Base-by-base conservation (phyloP, 2,329 filamentous ascomycete genomes). In the Penicillium brasilianum region DNA sequence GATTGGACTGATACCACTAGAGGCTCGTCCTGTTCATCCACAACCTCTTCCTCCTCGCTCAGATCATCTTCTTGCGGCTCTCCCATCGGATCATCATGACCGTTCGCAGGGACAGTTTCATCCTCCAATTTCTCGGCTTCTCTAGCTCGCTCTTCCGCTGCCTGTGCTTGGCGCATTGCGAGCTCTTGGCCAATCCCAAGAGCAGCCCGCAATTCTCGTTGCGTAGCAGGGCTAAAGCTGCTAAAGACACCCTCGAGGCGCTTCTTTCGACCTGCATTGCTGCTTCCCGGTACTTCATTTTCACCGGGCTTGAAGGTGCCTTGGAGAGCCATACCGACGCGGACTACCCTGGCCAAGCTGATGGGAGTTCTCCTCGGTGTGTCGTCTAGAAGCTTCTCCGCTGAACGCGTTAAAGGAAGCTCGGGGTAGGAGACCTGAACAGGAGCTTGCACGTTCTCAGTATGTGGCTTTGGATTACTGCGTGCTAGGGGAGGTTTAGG, bases 131-230 rank as follows among this genome's bases (percentile, higher is more conserved):
- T 41, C 4, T 60, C 30, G 51, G 20, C 48, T 41, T 60, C 57
- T 43, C 25, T 39, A 5, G 6, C 9, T 34, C n/a, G 28, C 14
- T 56, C 36, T 44, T 59, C 53, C 16, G 52, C 52, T 46, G 60
- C 54, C 39, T 66, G 55, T 55, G 66, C 68, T 48, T 73, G 73
- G 48, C 73, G 70, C 63, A 74, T 79, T 11, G 76, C 78, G 55
- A 81, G 71, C 58, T 78, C 72, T 62, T 81, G 78, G 9, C 77
- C 80, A 63, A 82, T 74, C 10, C 75, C 70, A 48, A 81, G 67
- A 30, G 76, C 78, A 49, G 36, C 52, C 22, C 52, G 37, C 58
- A 82, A 59, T 62, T 80, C 76, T 62, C 76, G 72, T 65, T 75
- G 72, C 20, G 75, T 78, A 3, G 75, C 72, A 9, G 69, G 63